Percentiles rank a stretch among this genome's conserved stretches.
Conservation (phyloP, 2,329 filamentous ascomycete species). For the Volutella citrinella region DNA sequence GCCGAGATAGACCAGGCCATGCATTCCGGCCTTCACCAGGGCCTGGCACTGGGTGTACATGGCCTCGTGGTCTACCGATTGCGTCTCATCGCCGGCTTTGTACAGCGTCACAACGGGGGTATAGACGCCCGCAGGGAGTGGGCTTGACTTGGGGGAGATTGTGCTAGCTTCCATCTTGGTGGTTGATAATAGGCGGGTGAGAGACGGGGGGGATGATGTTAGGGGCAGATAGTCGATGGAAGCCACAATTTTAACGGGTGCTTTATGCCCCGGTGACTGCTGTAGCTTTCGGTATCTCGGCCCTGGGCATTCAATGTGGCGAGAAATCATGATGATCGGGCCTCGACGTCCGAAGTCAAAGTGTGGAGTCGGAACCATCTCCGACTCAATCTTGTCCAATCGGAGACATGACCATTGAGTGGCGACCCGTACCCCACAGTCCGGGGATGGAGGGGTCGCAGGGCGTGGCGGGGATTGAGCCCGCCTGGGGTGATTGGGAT, state of each 20-base stretch:
- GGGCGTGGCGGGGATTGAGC: too few species aligned
- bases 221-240: constrained; percentile 1
- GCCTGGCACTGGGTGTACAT: constrained; percentile 41
- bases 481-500: too few species aligned
- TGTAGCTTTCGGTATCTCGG: too few species aligned
- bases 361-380: constrained; percentile 1
- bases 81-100: constrained; percentile 33
- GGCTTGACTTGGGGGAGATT: constrained; percentile 33
- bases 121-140: constrained; percentile 42
- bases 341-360: too few species aligned
- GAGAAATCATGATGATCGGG: too few species aligned
- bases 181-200: too few species aligned
- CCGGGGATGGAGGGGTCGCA: too few species aligned
- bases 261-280: too few species aligned
- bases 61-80: constrained; percentile 42
- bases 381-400: constrained; percentile 2
- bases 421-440: too few species aligned
- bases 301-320: too few species aligned
- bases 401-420: constrained; percentile 3
- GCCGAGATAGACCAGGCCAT: constrained; percentile 44
- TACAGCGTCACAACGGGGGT: constrained; percentile 46
- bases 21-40: constrained; percentile 41
- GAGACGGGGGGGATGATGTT: neutral
- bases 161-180: constrained; percentile 25
- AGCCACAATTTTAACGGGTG: too few species aligned